phyloP scores from a whole-genome alignment of 352 stramenopile species.

The Globisporangium canariense region DNA sequence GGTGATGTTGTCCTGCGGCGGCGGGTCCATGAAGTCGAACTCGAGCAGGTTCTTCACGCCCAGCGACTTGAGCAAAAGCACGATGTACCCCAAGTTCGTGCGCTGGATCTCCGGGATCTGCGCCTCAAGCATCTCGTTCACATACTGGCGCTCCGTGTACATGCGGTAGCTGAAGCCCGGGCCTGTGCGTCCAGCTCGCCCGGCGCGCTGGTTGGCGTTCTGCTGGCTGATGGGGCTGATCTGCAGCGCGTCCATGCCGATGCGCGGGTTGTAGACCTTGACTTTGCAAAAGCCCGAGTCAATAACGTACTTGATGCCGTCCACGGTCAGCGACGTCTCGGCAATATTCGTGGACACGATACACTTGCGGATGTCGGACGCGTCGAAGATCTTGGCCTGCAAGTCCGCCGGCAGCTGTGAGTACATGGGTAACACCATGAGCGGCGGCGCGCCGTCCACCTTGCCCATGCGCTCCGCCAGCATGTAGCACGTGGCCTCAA shows the following conservation, averaged over 20 bases:
- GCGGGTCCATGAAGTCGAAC: slow-evolving; percentile 99
- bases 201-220: slow-evolving; percentile 96
- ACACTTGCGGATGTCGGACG: slow-evolving; percentile 93
- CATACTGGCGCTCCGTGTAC: slow-evolving; percentile 97
- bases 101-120: slow-evolving; percentile 98
- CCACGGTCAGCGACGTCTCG: slow-evolving; percentile 95
- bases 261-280: slow-evolving; percentile 99
- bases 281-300: slow-evolving; percentile 98
- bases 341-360: slow-evolving; percentile 99
- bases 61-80: slow-evolving; percentile 97
- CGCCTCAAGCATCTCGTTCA: slow-evolving; percentile 96
- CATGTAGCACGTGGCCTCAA: slow-evolving; percentile 94
- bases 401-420: slow-evolving; percentile 97
- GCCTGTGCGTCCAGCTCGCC: slow-evolving; percentile 90
- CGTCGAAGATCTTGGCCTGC: slow-evolving; percentile 98
- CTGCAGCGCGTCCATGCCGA: slow-evolving; percentile 98
- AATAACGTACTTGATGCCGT: slow-evolving; percentile 98
- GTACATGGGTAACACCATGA: slow-evolving; percentile 99
- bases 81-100: slow-evolving; percentile 97
- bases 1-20: slow-evolving; percentile 95
- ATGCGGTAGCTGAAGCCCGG: slow-evolving; percentile 93
- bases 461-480: slow-evolving; percentile 94
- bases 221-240: slow-evolving; percentile 95
- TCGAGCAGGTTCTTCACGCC: slow-evolving; percentile 94
- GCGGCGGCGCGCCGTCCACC: slow-evolving; percentile 89